Evolutionary conservation across 73 alveolate species (phyloP).

Genomic region (Paramecium sexaurelia): DNA sequence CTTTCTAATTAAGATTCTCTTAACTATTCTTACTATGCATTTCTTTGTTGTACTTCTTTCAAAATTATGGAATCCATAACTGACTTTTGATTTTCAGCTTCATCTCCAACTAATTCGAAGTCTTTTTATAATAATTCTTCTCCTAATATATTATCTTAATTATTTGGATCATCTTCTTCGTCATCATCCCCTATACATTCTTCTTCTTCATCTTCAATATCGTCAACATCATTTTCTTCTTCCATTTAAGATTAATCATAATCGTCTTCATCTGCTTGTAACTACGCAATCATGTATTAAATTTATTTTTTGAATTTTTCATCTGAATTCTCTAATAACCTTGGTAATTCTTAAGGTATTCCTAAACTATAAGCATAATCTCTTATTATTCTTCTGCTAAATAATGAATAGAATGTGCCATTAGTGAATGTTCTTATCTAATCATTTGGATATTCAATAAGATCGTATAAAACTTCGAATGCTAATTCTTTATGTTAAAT

Average conservation of each 20-base stretch:
- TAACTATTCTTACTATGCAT: neutral
- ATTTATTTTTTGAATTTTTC: constrained; percentile 38
- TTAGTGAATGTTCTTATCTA: constrained; percentile 69
- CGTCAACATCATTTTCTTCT: constrained; percentile 55
- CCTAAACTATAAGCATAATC: constrained; percentile 68
- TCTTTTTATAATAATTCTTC: constrained; percentile 44
- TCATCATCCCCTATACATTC: constrained; percentile 19
- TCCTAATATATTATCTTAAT: constrained; percentile 14
- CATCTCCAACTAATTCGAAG: constrained; percentile 42
- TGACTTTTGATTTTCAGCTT: constrained; percentile 43
- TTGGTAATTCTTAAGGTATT: constrained; percentile 40
- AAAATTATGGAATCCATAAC: constrained; percentile 31
- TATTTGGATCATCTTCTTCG: constrained; percentile 36
- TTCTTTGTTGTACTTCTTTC: constrained; percentile 23
- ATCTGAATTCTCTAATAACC: neutral
- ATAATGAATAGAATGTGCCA: constrained; percentile 85
- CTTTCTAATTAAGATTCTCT: constrained; percentile 45
- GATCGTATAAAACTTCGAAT: constrained; percentile 84
- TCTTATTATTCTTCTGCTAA: constrained; percentile 72
- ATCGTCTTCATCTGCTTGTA: constrained; percentile 27
- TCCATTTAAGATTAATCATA: constrained; percentile 35
- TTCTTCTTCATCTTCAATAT: constrained; percentile 41
- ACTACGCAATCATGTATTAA: constrained; percentile 15
- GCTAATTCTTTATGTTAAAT: constrained; percentile 83
- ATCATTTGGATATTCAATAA: constrained; percentile 89